Percentiles rank a stretch among this genome's conserved stretches.
Evolutionary conservation across 805 yeast species (phyloP).

Genomic region (Metschnikowia shivogae): DNA sequence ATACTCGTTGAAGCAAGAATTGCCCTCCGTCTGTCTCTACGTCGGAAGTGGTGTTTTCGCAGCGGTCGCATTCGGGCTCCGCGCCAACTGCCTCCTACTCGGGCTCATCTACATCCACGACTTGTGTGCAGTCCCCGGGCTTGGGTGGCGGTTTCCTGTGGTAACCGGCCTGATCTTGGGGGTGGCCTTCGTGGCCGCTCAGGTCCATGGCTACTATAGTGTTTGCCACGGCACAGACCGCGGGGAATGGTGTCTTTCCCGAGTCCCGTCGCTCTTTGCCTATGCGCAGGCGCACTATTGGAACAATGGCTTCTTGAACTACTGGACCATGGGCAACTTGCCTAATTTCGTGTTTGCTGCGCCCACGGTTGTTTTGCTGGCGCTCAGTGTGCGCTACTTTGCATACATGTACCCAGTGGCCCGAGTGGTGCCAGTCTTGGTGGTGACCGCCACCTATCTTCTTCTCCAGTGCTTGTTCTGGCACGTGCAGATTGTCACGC

Average conservation of each 20-base stretch:
- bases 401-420: slow-evolving; percentile 29
- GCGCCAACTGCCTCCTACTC: slow-evolving; percentile 73
- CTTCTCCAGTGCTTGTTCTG: slow-evolving; percentile 55
- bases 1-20: background rate
- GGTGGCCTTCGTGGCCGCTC: slow-evolving; percentile 41
- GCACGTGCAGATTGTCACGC: slow-evolving; percentile 82
- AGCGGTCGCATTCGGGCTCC: slow-evolving; percentile 53
- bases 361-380: slow-evolving; percentile 57
- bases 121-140: slow-evolving; percentile 21
- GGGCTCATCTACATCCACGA: slow-evolving; percentile 68
- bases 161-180: slow-evolving; percentile 57
- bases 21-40: slow-evolving; percentile 18
- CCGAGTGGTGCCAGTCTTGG: slow-evolving; percentile 35
- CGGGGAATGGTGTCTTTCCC: slow-evolving; percentile 70
- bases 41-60: slow-evolving; percentile 51
- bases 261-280: slow-evolving; percentile 56
- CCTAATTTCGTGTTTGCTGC: slow-evolving; percentile 77
- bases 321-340: slow-evolving; percentile 78
- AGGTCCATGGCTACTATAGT: slow-evolving; percentile 47
- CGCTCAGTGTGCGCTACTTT: slow-evolving; percentile 38
- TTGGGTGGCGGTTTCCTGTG: slow-evolving; percentile 25
- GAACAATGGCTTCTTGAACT: slow-evolving; percentile 75
- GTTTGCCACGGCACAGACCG: slow-evolving; percentile 59
- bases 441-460: slow-evolving; percentile 42
- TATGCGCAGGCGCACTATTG: slow-evolving; percentile 80